phyloP scores from a whole-genome alignment of 176 grass and related monocot species.

The Oryza glumipatula region DNA sequence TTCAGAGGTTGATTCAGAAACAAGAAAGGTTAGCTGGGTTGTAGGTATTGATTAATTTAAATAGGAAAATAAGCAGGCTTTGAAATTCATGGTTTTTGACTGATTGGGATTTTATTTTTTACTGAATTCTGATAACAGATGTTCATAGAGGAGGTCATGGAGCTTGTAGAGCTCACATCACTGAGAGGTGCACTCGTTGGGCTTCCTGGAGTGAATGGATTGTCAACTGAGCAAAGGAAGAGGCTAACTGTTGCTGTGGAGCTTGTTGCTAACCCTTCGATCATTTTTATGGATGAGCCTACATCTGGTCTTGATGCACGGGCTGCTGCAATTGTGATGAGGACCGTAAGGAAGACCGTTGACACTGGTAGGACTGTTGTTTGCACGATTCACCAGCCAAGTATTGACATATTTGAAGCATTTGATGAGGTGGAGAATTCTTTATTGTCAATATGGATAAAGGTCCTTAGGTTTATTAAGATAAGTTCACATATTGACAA shows the following conservation, averaged over 20 bases:
- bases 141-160: slow-evolving; percentile 91
- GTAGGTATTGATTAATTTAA: too few relatives aligned
- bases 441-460: background rate
- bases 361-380: slow-evolving; percentile 88
- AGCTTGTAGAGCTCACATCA: slow-evolving; percentile 81
- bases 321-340: slow-evolving; percentile 95
- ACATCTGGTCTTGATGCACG: slow-evolving; percentile 91
- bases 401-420: slow-evolving; percentile 96
- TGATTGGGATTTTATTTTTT: slow-evolving; percentile 30
- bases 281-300: slow-evolving; percentile 98
- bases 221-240: slow-evolving; percentile 92
- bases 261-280: slow-evolving; percentile 88
- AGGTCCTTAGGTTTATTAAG: slow-evolving; percentile 27
- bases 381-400: slow-evolving; percentile 97
- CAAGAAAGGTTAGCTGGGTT: slow-evolving; percentile 53
- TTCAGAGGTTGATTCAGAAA: slow-evolving; percentile 51
- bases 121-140: slow-evolving; percentile 55
- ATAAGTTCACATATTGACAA: slow-evolving; percentile 13
- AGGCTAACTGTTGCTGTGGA: slow-evolving; percentile 93
- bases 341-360: slow-evolving; percentile 84
- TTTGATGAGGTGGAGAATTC: slow-evolving; percentile 80
- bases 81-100: slow-evolving; percentile 20
- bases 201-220: slow-evolving; percentile 77
- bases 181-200: slow-evolving; percentile 79
- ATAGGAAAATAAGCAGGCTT: slow-evolving; percentile 5